Base-by-base conservation (phyloP, 2,329 filamentous ascomycete genomes). In the Rutstroemia sp. region DNA sequence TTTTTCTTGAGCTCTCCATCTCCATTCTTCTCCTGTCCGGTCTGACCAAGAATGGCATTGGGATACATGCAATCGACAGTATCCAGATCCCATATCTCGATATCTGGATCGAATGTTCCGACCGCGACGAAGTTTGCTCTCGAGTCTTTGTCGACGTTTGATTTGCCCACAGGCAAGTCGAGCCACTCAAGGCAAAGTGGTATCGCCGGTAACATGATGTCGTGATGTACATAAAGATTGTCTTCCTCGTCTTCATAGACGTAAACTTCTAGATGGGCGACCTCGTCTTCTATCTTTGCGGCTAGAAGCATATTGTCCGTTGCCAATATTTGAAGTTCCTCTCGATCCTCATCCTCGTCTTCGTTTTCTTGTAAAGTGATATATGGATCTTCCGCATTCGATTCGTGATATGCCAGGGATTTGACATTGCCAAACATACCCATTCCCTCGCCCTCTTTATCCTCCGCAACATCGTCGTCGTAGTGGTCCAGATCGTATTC, bases 171-270 rank as follows among this genome's bases (percentile, higher is more conserved):
- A n/a, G 90, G 87, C 56, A 96, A 79, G 70, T 96, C 89, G 46
- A 99, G 75, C 94, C 94, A 99, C 75, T 99, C 94, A 42, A 97
- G 81, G 68, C 90, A 94, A 6, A 99, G 83, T 10, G 94, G 94
- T 68, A 99, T 96, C 23, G 92, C 92, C 34, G 94, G 94, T 56
- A 99, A 81, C 92, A 99, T 97, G 66, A 99, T 95, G 73, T 99
- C 94, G 80, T 99, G 94, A 75, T 99, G 94, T 23, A 99, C 92
- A 72, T 99, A 99, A 59, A 99, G 85, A 71, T 99, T 99, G 73
- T 97, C 94, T 46, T 86, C 88, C 60, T 84, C 84, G 66, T 97
- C 94, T 72, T 99, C 94, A 73, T 97, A 99, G 27, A 99, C 91
- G 68, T 97, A 96, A 19, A 97, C 88, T 72, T 99, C 94, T 25